These are phyloP conservation scores for Zygotorulaspora danielsina DNA, from an alignment of 805 yeast genomes.

Conservation along the genomic window DNA sequence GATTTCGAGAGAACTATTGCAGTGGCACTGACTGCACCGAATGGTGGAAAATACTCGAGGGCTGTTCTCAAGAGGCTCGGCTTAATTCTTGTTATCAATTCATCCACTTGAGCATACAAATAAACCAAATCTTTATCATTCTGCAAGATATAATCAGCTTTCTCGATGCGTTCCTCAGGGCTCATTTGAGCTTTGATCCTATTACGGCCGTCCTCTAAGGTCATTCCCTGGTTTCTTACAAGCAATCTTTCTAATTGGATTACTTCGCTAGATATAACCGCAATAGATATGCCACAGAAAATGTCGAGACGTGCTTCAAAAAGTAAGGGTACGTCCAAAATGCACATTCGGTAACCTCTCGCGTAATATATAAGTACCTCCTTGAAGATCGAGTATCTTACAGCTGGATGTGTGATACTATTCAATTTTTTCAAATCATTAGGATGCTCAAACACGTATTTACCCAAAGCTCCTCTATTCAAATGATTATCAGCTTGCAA, in stretches of 20 bases:
- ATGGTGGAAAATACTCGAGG: constrained; percentile 41
- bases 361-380: constrained; percentile 57
- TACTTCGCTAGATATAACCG: constrained; percentile 58
- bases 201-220: constrained; percentile 60
- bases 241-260: constrained; percentile 61
- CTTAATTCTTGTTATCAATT: constrained; percentile 35
- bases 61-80: constrained; percentile 37
- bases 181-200: constrained; percentile 78
- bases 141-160: constrained; percentile 64
- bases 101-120: constrained; percentile 43
- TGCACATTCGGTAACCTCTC: constrained; percentile 52
- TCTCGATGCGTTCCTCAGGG: constrained; percentile 48
- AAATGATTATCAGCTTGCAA: constrained; percentile 39
- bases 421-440: constrained; percentile 59
- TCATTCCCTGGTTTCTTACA: constrained; percentile 62
- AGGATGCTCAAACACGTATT: constrained; percentile 67
- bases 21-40: constrained; percentile 36
- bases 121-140: constrained; percentile 50
- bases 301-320: constrained; percentile 73
- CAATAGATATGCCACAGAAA: constrained; percentile 66
- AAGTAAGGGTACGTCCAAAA: constrained; percentile 85
- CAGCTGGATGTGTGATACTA: constrained; percentile 82
- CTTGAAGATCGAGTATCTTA: constrained; percentile 55
- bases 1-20: constrained; percentile 28
- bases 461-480: constrained; percentile 73